phyloP scores from a whole-genome alignment of 257 asterid genomes.

The Cruciata laevipes region DNA sequence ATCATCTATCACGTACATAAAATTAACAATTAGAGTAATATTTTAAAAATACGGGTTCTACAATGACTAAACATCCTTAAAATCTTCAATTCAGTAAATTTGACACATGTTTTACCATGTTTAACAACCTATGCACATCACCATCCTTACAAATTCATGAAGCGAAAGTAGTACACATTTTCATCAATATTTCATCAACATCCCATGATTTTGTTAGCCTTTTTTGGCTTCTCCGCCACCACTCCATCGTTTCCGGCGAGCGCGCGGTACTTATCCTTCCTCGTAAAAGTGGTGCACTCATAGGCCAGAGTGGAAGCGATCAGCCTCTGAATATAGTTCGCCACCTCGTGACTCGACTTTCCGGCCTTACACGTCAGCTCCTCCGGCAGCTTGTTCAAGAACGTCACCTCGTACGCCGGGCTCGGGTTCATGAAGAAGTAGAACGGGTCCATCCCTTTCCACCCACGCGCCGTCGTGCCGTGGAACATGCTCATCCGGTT shows the following conservation, averaged over 20 bases:
- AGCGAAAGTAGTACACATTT: too few species aligned
- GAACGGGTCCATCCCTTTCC: constrained; percentile 39
- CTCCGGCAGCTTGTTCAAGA: constrained; percentile 25
- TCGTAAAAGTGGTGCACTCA: constrained; percentile 29
- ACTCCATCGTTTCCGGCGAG: constrained; percentile 39
- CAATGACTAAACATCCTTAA: too few species aligned
- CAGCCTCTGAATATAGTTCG: constrained; percentile 31
- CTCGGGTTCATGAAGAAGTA: constrained; percentile 36
- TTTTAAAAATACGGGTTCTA: too few species aligned
- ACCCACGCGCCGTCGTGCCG: constrained; percentile 34
- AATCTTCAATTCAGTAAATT: too few species aligned
- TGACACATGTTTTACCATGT: too few species aligned
- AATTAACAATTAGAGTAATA: too few species aligned
- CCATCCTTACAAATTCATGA: too few species aligned
- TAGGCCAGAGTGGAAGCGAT: constrained; percentile 31
- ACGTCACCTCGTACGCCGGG: constrained; percentile 32
- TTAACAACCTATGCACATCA: too few species aligned
- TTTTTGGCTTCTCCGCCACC: constrained; percentile 20
- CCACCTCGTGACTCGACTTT: constrained; percentile 33
- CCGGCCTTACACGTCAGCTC: constrained; percentile 27
- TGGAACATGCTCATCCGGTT: constrained; percentile 40
- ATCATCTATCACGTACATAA: too few species aligned
- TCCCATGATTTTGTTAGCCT: constrained; percentile 25
- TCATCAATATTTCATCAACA: constrained; percentile 13
- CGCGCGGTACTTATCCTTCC: constrained; percentile 36